Percentiles rank a stretch among this genome's conserved stretches.
Evolutionary conservation across 2,329 filamentous ascomycete species (phyloP).

Genomic region (Aspergillus sp.): DNA sequence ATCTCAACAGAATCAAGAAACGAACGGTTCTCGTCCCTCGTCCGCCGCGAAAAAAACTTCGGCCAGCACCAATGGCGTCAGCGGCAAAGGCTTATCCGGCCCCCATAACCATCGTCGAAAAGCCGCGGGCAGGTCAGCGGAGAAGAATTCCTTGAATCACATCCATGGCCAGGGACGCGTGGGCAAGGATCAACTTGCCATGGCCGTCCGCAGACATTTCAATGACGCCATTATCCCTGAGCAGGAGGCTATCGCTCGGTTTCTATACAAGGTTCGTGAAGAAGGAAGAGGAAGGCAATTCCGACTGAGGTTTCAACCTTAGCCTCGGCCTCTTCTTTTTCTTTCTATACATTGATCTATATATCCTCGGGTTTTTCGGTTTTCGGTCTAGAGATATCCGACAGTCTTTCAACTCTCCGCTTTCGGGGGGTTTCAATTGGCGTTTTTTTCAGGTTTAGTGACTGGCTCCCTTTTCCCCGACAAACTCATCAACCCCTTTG

Average conservation of each 20-base stretch:
- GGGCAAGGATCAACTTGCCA: constrained; percentile 38
- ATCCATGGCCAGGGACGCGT: constrained; percentile 35
- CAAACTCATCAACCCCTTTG: constrained; percentile 3
- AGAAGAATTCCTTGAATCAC: constrained; percentile 17
- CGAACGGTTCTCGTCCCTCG: constrained; percentile 4
- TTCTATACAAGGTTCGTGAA: constrained; percentile 46
- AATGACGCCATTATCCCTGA: constrained; percentile 43
- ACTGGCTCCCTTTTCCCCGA: background rate
- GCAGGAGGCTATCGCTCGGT: constrained; percentile 44
- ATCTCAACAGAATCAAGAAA: constrained; percentile 7
- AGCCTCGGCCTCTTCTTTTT: constrained; percentile 3
- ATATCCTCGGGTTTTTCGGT: background rate
- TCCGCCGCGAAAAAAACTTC: background rate
- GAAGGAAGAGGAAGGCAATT: constrained; percentile 38
- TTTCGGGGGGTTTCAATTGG: background rate
- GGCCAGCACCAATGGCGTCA: constrained; percentile 8
- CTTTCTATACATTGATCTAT: background rate
- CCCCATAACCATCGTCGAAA: constrained; percentile 4
- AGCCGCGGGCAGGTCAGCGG: constrained; percentile 1
- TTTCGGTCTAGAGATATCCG: background rate
- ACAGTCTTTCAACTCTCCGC: background rate
- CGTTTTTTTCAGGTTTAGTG: background rate
- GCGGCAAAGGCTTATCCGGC: constrained; percentile 2
- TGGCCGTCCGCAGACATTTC: constrained; percentile 43
- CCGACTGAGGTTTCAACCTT: constrained; percentile 38